These are phyloP conservation scores for Prinsepia uniflora DNA, from an alignment of 306 rosid species.

Conservation along the genomic window DNA sequence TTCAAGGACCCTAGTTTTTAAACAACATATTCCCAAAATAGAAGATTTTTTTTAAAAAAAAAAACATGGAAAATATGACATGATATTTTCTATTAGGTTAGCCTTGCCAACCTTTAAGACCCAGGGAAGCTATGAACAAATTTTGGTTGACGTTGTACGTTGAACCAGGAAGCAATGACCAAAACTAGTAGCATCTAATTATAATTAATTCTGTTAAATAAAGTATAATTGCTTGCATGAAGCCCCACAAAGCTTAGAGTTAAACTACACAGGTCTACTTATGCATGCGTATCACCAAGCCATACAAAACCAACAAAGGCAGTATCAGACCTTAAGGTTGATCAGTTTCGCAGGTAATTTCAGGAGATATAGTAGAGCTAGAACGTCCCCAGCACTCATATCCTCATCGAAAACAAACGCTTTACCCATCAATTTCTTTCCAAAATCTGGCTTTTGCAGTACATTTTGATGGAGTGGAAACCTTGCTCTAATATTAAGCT, in stretches of 20 bases:
- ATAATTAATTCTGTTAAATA: neutral
- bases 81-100: too few species aligned
- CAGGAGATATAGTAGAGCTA: constrained; percentile 53
- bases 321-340: constrained; percentile 45
- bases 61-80: too few species aligned
- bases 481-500: constrained; percentile 40
- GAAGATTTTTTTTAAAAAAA: too few species aligned
- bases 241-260: neutral
- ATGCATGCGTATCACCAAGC: neutral
- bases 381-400: constrained; percentile 70
- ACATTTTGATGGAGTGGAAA: constrained; percentile 44
- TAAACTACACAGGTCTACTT: neutral
- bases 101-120: too few species aligned
- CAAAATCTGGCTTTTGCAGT: constrained; percentile 41
- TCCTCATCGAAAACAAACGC: constrained; percentile 65
- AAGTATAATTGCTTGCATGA: neutral
- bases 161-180: neutral
- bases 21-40: too few species aligned
- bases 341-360: constrained; percentile 51
- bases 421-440: constrained; percentile 36
- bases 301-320: neutral
- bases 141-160: neutral
- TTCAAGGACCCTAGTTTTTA: neutral
- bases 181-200: neutral
- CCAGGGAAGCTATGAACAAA: too few species aligned